A percentile compares a stretch with the other conserved stretches of the same genome.
These are phyloP conservation scores for Colletotrichum horii DNA, from an alignment of 2,329 filamentous ascomycete genomes.

Conservation along the genomic window DNA sequence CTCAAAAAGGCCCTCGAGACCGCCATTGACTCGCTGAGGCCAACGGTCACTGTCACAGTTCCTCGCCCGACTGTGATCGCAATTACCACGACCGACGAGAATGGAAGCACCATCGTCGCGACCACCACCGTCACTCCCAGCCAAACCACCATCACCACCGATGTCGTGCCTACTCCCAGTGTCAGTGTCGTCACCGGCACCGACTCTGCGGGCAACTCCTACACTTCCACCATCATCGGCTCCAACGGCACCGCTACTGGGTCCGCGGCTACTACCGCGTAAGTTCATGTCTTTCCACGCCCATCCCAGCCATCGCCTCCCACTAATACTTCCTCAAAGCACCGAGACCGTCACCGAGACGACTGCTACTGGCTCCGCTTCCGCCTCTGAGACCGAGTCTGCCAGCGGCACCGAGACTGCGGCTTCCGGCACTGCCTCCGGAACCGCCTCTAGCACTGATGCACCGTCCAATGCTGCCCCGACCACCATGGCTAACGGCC, in stretches of 20 bases:
- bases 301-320: neutral
- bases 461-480: slow-evolving; percentile 1
- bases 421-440: neutral
- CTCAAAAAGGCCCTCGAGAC: slow-evolving; percentile 11
- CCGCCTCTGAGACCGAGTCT: neutral
- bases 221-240: slow-evolving; percentile 7
- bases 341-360: slow-evolving; percentile 8
- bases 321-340: neutral
- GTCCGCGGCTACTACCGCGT: slow-evolving; percentile 9
- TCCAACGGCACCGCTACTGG: neutral
- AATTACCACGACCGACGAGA: slow-evolving; percentile 27
- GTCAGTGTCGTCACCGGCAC: slow-evolving; percentile 9
- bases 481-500: neutral
- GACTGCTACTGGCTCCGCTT: neutral
- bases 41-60: neutral
- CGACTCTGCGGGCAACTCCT: slow-evolving; percentile 7
- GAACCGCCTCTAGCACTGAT: neutral
- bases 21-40: slow-evolving; percentile 25
- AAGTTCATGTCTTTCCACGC: neutral
- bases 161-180: neutral
- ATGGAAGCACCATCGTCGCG: slow-evolving; percentile 28
- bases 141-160: slow-evolving; percentile 7
- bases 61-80: slow-evolving; percentile 22
- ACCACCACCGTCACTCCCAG: slow-evolving; percentile 21
- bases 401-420: slow-evolving; percentile 5